These are phyloP conservation scores for Penicillium dipodomyicola DNA, from an alignment of 495 filamentous ascomycete species.

Conservation along the genomic window DNA sequence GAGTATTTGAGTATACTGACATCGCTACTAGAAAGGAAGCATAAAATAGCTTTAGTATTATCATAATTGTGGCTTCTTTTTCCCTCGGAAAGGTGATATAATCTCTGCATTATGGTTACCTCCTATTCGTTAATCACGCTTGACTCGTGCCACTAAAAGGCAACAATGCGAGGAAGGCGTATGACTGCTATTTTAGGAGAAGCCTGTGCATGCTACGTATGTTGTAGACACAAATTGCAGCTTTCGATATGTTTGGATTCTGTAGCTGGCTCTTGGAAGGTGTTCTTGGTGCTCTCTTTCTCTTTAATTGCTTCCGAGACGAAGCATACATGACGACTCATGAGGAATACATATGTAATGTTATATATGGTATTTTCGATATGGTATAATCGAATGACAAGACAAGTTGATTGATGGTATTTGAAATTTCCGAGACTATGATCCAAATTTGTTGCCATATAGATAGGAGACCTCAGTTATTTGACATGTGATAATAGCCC, in stretches of 20 bases:
- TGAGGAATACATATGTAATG: slow-evolving; percentile 1
- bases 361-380: slow-evolving; percentile 17
- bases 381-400: slow-evolving; percentile 13
- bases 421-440: background rate
- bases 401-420: background rate
- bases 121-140: background rate
- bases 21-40: background rate
- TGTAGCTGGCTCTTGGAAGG: background rate
- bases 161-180: no score
- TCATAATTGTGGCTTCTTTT: no score
- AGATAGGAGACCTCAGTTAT: background rate
- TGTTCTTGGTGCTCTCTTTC: background rate
- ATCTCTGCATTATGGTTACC: background rate
- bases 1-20: background rate
- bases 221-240: no score
- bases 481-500: slow-evolving; percentile 1
- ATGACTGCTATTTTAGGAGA: no score
- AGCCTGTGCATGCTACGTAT: no score
- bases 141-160: background rate
- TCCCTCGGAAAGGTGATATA: background rate
- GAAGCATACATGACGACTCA: slow-evolving; percentile 11
- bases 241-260: no score
- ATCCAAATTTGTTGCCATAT: no score
- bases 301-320: background rate
- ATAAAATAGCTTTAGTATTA: background rate